These are phyloP conservation scores for Leishmania tropica DNA, from an alignment of 208 protist genomes.

Conservation along the genomic window DNA sequence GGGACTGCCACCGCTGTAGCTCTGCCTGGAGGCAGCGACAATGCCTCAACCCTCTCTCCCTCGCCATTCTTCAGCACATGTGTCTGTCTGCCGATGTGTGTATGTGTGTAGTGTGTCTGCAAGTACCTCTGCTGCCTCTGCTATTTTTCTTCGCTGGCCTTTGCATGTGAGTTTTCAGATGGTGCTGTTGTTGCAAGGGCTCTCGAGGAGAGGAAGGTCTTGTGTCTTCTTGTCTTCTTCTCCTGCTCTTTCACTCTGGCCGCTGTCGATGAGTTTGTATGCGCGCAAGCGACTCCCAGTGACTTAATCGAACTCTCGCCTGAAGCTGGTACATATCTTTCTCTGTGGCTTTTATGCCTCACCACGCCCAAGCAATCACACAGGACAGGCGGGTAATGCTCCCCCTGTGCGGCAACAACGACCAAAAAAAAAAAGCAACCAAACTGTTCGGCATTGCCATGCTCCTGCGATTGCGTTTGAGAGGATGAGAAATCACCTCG, in stretches of 20 bases:
- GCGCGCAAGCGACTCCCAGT: not conserved
- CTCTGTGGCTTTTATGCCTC: not conserved
- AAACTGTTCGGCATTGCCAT: not conserved
- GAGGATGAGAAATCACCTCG: not conserved
- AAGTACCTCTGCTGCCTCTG: not conserved
- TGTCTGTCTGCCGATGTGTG: not conserved
- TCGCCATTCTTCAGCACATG: not conserved
- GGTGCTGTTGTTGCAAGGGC: not conserved
- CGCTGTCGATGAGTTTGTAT: not conserved
- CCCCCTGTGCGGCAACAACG: not conserved
- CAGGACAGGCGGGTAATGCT: not conserved
- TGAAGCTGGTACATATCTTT: not conserved
- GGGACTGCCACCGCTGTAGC: slow-evolving; percentile 23
- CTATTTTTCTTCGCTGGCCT: not conserved
- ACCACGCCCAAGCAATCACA: no score
- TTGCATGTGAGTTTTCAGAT: not conserved
- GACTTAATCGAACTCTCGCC: not conserved
- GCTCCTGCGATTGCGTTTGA: not conserved
- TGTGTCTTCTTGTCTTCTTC: not conserved
- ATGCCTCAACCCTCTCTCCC: not conserved
- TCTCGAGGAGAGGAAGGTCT: not conserved
- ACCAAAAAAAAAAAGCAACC: not conserved
- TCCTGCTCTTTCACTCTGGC: not conserved
- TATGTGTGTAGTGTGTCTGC: not conserved
- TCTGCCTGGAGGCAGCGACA: not conserved